Conservation (phyloP, 805 yeast genomes). For the Kuraishia hungarica region DNA sequence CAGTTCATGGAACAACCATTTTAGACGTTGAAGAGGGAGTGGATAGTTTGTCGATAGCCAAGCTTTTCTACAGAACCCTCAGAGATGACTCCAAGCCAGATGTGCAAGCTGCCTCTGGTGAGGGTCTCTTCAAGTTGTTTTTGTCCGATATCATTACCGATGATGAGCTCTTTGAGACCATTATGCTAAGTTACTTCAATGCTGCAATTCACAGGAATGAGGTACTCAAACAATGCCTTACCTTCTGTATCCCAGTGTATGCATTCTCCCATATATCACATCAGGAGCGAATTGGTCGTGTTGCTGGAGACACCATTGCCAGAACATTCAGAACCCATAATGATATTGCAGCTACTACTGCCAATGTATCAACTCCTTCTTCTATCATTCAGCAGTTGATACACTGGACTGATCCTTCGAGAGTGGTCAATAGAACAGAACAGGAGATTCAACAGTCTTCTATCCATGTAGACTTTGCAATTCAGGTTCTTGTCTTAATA, state of each 20-base stretch:
- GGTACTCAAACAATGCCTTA: conserved; percentile 66
- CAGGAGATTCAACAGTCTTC: conserved; percentile 32
- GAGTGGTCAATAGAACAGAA: conserved; percentile 41
- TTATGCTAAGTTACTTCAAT: conserved; percentile 68
- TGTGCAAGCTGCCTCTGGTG: conserved; percentile 76
- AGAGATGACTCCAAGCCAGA: conserved; percentile 48
- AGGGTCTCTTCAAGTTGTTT: conserved; percentile 75
- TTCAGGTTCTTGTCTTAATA: conserved; percentile 44
- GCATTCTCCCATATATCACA: conserved; percentile 68
- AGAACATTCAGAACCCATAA: conserved; percentile 40
- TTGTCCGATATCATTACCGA: conserved; percentile 69
- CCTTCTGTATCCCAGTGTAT: conserved; percentile 85
- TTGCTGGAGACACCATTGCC: conserved; percentile 58
- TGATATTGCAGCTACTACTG: conserved; percentile 24
- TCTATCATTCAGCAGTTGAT: conserved; percentile 61
- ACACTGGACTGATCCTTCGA: conserved; percentile 79
- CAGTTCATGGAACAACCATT: conserved; percentile 66
- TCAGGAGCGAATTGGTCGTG: conserved; percentile 54
- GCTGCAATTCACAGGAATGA: conserved; percentile 57
- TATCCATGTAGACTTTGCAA: conserved; percentile 48
- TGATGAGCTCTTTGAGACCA: conserved; percentile 61
- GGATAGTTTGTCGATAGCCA: conserved; percentile 58
- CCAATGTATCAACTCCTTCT: conserved; percentile 31
- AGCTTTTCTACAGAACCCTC: conserved; percentile 59
- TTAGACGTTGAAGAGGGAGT: conserved; percentile 54